Conservation (phyloP, 345 rosid species). For the Adansonia digitata region DNA sequence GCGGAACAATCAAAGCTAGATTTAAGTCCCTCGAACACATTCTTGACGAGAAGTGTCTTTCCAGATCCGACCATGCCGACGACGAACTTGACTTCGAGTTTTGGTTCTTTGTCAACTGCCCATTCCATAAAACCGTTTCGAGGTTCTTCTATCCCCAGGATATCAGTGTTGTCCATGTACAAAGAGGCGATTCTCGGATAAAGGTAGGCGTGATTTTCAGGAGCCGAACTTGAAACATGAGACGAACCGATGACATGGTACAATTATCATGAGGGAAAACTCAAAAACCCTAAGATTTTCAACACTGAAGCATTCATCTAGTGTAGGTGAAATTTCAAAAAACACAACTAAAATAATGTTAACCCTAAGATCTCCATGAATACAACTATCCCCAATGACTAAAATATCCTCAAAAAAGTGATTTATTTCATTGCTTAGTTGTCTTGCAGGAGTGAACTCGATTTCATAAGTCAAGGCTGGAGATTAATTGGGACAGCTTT, state of each 20-base stretch:
- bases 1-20: not conserved
- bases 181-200: not conserved
- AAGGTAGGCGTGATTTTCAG: not conserved
- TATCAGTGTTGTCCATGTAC: not conserved
- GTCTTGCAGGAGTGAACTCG: too few relatives aligned
- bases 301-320: too few relatives aligned
- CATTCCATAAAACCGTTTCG: not conserved
- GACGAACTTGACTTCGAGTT: not conserved
- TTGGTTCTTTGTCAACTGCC: not conserved
- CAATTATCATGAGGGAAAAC: too few relatives aligned
- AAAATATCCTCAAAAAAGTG: too few relatives aligned
- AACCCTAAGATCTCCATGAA: too few relatives aligned
- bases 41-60: not conserved
- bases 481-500: too few relatives aligned
- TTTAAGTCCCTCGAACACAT: not conserved
- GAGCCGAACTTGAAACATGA: not conserved
- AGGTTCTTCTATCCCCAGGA: conserved; percentile 7
- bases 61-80: conserved; percentile 2
- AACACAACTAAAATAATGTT: too few relatives aligned
- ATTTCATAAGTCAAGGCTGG: too few relatives aligned
- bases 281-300: too few relatives aligned
- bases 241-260: not conserved
- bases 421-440: too few relatives aligned
- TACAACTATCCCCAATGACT: too few relatives aligned
- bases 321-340: too few relatives aligned